Evolutionary conservation across 352 stramenopile genomes (phyloP).

Genomic region (Globisporangium yorkense): DNA sequence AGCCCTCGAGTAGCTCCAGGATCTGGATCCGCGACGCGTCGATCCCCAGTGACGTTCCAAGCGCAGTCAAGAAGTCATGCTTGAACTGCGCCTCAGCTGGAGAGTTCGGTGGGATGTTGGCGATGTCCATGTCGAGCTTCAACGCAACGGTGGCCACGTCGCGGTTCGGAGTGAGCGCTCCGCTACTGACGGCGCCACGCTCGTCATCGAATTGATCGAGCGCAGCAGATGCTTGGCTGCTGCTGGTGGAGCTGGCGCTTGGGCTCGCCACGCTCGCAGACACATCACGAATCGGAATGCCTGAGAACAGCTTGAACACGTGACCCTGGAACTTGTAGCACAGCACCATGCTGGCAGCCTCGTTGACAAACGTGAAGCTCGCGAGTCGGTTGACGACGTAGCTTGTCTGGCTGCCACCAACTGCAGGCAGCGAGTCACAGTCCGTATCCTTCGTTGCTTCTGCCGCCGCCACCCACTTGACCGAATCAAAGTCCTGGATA

Average conservation of each 20-base stretch:
- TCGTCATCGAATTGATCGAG: slow-evolving; percentile 24
- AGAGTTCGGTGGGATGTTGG: slow-evolving; percentile 38
- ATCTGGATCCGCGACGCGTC: slow-evolving; percentile 47
- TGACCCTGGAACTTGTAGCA: slow-evolving; percentile 61
- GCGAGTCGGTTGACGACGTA: slow-evolving; percentile 32
- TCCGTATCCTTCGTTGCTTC: slow-evolving; percentile 24
- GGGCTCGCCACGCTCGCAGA: slow-evolving; percentile 11
- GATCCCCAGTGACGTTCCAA: slow-evolving; percentile 40
- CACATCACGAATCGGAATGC: slow-evolving; percentile 30
- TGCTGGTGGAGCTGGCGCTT: slow-evolving; percentile 4
- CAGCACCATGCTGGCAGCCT: slow-evolving; percentile 31
- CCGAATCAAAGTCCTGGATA: slow-evolving; percentile 51
- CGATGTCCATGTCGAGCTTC: slow-evolving; percentile 60
- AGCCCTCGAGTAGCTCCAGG: slow-evolving; percentile 38
- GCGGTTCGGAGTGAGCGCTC: slow-evolving; percentile 32
- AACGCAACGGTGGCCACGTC: slow-evolving; percentile 45
- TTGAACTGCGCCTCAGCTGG: slow-evolving; percentile 49
- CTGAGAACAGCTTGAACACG: slow-evolving; percentile 44
- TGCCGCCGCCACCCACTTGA: slow-evolving; percentile 41
- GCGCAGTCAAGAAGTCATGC: slow-evolving; percentile 20
- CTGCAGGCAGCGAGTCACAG: slow-evolving; percentile 29
- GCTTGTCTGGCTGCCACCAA: slow-evolving; percentile 29
- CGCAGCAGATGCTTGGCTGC: slow-evolving; percentile 5
- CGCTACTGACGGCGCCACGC: slow-evolving; percentile 16
- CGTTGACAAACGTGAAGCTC: slow-evolving; percentile 38